A percentile compares a stretch with the other conserved stretches of the same genome.
These are phyloP conservation scores for Phytophthora meadii DNA, from an alignment of 352 stramenopile species.

Conservation along the genomic window DNA sequence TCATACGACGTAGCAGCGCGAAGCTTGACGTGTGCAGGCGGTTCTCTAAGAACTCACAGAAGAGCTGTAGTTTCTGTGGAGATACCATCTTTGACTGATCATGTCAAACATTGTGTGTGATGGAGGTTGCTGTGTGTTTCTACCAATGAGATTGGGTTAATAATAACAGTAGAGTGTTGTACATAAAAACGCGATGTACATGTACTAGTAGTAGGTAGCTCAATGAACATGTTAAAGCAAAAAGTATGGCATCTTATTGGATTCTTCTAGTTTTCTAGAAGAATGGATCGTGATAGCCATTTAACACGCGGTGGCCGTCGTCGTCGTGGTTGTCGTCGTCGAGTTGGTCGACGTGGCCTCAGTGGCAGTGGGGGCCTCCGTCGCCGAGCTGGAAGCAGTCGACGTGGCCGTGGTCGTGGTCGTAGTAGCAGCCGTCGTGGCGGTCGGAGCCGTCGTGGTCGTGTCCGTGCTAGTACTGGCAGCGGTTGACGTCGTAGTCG, in stretches of 20 bases:
- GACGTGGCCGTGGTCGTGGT: constrained; percentile 11
- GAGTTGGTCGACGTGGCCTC: constrained; percentile 2
- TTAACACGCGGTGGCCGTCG: constrained; percentile 11
- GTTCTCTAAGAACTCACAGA: constrained; percentile 45
- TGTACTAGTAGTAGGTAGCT: no score
- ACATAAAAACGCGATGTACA: no score
- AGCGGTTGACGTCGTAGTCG: constrained; percentile 1
- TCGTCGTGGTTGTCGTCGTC: constrained; percentile 10
- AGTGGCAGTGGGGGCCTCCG: constrained; percentile 1
- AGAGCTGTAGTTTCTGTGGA: constrained; percentile 22
- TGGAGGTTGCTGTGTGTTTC: neutral
- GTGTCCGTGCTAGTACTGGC: constrained; percentile 1
- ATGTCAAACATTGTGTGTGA: neutral
- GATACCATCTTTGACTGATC: constrained; percentile 9
- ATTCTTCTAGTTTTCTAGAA: neutral
- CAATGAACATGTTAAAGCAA: neutral
- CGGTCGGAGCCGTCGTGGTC: constrained; percentile 3
- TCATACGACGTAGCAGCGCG: constrained; percentile 29
- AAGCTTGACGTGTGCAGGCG: constrained; percentile 37
- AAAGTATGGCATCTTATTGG: neutral
- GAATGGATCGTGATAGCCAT: neutral
- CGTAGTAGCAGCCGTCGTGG: constrained; percentile 13
- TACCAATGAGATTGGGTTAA: neutral
- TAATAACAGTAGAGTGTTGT: no score
- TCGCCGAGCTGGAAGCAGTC: constrained; percentile 10